Evolutionary conservation across 768 basidiomycete species (phyloP), one percentile per base, ranked within the genome.

Genomic region (Calocera viscosa): DNA sequence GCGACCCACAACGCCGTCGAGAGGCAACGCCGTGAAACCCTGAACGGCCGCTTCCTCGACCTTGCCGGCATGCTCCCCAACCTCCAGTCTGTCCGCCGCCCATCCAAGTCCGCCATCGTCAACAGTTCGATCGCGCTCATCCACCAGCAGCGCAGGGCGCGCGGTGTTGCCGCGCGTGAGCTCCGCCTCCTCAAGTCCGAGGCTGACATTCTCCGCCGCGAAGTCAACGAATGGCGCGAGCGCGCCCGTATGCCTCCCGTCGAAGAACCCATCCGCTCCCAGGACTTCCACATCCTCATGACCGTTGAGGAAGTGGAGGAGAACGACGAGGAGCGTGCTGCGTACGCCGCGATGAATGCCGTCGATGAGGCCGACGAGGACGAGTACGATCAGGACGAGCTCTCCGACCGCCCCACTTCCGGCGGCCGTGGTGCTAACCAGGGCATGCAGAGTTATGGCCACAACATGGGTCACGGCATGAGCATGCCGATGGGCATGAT

Each of bases 1-100:
- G 92, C 93, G 2, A 94, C 91, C 24, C 95, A 99, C 79, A 99
- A 98, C 75, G 95, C 96, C 34, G 92, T 97, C 67, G 96, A 97
- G 80, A 83, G 96, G 64, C 89, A 90, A 73, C 84, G 95, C 63
- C 81, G 95, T 64, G 95, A 98, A 80, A 94, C 90, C 49, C 80
- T 98, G 64, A 99, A 97, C 75, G 85, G 89, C 65, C 84, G 93
- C 67, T 98, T 98, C 80, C 79, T 96, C 72, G 91, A 93, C 72
- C 89, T 97, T 63, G 95, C 95, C 68, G 85, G 87, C 7, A 83
- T 96, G 40, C 86, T 98, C 22, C 92, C 95, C 64, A 90, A 94
- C 74, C 86, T 96, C 66, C 89, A 89, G 12, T 84, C 90, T 73
- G 89, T 93, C 76, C 88, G 94, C 70, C 86, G 95, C 33, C 96